phyloP scores from a whole-genome alignment of 768 basidiomycete species.

The Terana coerulea region DNA sequence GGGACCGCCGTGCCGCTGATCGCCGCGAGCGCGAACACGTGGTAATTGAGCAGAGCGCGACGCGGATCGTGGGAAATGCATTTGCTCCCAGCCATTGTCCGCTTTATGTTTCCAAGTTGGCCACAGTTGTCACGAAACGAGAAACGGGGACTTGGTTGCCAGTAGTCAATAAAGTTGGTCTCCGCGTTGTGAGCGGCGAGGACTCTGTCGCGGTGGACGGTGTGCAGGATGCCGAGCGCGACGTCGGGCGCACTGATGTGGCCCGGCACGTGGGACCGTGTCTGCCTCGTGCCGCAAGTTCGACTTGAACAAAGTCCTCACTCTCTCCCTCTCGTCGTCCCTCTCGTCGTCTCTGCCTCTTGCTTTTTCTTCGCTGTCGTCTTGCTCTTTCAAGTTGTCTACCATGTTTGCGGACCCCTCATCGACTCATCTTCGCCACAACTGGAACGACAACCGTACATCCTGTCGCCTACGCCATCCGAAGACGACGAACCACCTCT shows the following conservation, averaged over 20 bases:
- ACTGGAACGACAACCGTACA: not conserved
- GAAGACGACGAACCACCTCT: slow-evolving; percentile 26
- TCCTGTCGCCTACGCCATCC: slow-evolving; percentile 28
- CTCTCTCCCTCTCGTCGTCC: not conserved
- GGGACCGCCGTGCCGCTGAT: not conserved
- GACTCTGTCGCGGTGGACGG: not conserved
- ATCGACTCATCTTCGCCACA: slow-evolving; percentile 3
- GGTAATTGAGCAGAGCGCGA: not conserved
- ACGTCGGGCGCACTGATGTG: slow-evolving; percentile 1
- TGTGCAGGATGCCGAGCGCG: not conserved
- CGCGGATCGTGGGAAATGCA: not conserved
- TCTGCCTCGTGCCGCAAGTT: slow-evolving; percentile 14
- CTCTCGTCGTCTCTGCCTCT: not conserved
- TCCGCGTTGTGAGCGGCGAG: too few relatives aligned
- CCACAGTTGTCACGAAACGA: too few relatives aligned
- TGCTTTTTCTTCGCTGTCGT: not conserved
- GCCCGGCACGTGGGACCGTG: slow-evolving; percentile 13
- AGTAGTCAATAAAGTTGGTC: too few relatives aligned
- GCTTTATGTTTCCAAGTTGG: too few relatives aligned
- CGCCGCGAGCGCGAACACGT: not conserved
- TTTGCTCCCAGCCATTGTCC: not conserved
- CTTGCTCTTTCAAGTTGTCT: not conserved
- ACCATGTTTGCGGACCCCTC: slow-evolving; percentile 1
- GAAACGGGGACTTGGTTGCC: too few relatives aligned
- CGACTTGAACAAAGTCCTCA: slow-evolving; percentile 8